Evolutionary conservation across 164 flowering plant species (phyloP).

Genomic region (Vitis rupestris): DNA sequence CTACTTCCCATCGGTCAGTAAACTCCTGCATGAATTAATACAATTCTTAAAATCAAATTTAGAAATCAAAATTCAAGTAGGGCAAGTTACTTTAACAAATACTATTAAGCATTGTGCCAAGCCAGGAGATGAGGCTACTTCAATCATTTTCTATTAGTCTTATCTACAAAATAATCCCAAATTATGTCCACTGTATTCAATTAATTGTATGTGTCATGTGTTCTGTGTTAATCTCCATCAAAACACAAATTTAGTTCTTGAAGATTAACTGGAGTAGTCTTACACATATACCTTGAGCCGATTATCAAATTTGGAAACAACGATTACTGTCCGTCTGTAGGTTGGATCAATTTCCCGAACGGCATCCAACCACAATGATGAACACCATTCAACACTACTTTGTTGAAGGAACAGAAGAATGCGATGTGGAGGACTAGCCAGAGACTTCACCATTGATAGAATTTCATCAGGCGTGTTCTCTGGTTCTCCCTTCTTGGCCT

Average conservation of each 20-base stretch:
- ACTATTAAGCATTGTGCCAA: no score
- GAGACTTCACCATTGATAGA: constrained; percentile 88
- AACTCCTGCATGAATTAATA: constrained; percentile 69
- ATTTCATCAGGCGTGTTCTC: constrained; percentile 94
- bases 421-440: constrained; percentile 96
- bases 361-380: constrained; percentile 93
- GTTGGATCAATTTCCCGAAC: constrained; percentile 92
- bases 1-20: constrained; percentile 94
- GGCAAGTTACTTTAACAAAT: no score
- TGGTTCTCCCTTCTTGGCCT: constrained; percentile 99
- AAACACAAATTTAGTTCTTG: not conserved
- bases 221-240: not conserved
- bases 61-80: not conserved
- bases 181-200: no score
- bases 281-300: constrained; percentile 72
- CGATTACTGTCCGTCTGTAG: constrained; percentile 77
- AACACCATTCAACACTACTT: constrained; percentile 99
- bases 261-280: not conserved
- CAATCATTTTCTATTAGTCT: no score
- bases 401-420: constrained; percentile 95
- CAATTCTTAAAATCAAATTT: not conserved
- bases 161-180: no score
- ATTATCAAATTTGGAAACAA: constrained; percentile 96
- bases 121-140: no score
- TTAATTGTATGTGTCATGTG: no score